Conservation (phyloP, 345 rosid genomes). For the Tarenaya hassleriana region DNA sequence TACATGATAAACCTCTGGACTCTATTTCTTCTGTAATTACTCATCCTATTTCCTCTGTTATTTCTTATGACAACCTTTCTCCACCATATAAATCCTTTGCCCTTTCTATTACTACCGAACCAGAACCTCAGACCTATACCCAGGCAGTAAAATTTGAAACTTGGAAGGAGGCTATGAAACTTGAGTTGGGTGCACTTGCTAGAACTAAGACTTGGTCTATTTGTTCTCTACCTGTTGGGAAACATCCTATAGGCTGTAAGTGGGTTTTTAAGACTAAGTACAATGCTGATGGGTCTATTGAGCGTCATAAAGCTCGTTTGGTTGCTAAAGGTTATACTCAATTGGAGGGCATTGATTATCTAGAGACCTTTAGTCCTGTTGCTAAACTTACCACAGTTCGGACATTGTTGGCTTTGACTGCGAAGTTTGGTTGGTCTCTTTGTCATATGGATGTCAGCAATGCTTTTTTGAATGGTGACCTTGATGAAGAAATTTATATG, state of each 20-base stretch:
- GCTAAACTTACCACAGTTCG: not conserved
- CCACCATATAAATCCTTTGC: too few species aligned
- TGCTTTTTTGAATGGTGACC: not conserved
- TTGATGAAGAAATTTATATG: not conserved
- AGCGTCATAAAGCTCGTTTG: not conserved
- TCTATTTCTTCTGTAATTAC: not conserved
- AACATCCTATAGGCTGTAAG: not conserved
- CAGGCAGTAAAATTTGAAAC: too few species aligned
- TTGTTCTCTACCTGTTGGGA: not conserved
- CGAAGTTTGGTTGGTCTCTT: not conserved
- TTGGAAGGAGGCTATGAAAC: not conserved
- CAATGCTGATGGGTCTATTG: not conserved
- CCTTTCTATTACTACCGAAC: too few species aligned
- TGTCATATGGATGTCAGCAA: not conserved
- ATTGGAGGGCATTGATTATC: not conserved
- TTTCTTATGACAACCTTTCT: too few species aligned
- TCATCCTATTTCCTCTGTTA: too few species aligned
- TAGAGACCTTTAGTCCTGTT: not conserved
- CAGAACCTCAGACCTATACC: too few species aligned
- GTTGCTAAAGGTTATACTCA: not conserved
- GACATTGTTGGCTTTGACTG: not conserved
- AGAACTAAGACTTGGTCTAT: not conserved
- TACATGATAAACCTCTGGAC: too few species aligned
- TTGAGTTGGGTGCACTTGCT: not conserved
- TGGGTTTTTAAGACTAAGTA: not conserved